Percentiles rank a stretch among this genome's conserved stretches.
These are phyloP conservation scores for Hyphodiscus hymeniophilus DNA, from an alignment of 495 filamentous ascomycete genomes.

Conservation along the genomic window DNA sequence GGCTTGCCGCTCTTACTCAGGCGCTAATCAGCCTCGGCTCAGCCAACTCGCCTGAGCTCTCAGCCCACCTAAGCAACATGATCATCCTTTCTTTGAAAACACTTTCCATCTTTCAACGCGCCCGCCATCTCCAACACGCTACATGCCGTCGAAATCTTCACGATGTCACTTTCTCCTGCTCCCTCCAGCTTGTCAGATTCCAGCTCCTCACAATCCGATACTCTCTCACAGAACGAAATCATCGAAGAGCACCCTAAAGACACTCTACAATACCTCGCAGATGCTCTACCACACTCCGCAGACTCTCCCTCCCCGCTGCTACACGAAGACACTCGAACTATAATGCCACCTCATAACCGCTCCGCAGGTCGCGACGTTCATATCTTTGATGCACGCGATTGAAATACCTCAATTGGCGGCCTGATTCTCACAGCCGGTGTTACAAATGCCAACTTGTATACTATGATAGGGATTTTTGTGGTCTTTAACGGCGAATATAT, in stretches of 20 bases:
- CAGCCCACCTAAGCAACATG: too few relatives aligned
- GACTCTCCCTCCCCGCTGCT: neutral
- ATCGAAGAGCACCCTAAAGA: conserved; percentile 1
- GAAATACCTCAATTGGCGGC: conserved; percentile 22
- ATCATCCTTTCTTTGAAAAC: too few relatives aligned
- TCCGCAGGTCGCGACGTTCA: conserved; percentile 8
- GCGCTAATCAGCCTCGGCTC: too few relatives aligned
- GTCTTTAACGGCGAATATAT: conserved; percentile 18
- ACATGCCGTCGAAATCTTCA: conserved; percentile 2
- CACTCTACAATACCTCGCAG: neutral
- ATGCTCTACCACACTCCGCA: neutral
- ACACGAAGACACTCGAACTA: neutral
- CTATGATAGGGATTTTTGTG: conserved; percentile 26
- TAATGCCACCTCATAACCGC: conserved; percentile 16
- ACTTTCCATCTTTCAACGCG: too few relatives aligned
- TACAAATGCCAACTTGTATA: conserved; percentile 30
- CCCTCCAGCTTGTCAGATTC: neutral
- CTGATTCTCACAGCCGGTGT: conserved; percentile 27
- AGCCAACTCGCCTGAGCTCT: too few relatives aligned
- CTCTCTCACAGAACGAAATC: conserved; percentile 1
- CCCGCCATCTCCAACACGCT: too few relatives aligned
- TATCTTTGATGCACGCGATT: conserved; percentile 24
- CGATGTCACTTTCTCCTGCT: conserved; percentile 8
- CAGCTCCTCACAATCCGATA: conserved; percentile 13
- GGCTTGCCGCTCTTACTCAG: too few relatives aligned